Conservation (phyloP, 768 basidiomycete genomes). For the Gloeopeniophorella convolvens region DNA sequence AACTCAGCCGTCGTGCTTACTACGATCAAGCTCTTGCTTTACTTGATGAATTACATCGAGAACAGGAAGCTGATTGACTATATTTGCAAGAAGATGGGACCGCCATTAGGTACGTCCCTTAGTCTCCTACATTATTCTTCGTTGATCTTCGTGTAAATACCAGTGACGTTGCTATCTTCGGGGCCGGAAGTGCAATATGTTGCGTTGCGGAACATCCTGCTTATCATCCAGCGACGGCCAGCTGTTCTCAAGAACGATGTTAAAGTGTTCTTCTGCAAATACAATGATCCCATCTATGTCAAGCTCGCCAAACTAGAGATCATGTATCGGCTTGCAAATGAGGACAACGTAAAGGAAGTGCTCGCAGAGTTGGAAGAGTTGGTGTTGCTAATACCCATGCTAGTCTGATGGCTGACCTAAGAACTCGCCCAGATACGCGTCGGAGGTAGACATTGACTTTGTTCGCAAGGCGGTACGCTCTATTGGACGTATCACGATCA, state of each 20-base stretch:
- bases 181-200: constrained; percentile 99
- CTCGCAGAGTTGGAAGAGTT: constrained; percentile 94
- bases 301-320: constrained; percentile 98
- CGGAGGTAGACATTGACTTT: constrained; percentile 97
- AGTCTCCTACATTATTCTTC: neutral
- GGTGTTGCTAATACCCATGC: constrained; percentile 22
- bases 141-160: neutral
- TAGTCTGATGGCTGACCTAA: neutral
- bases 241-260: constrained; percentile 93
- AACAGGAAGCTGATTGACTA: constrained; percentile 77
- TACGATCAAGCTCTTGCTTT: constrained; percentile 92
- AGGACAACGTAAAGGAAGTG: constrained; percentile 89
- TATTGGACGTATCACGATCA: constrained; percentile 96
- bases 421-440: constrained; percentile 69
- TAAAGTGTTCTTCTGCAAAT: constrained; percentile 99
- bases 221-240: constrained; percentile 95
- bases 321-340: constrained; percentile 95
- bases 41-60: constrained; percentile 99
- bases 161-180: constrained; percentile 92
- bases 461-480: constrained; percentile 97
- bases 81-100: constrained; percentile 97
- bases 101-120: constrained; percentile 69
- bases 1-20: constrained; percentile 99
- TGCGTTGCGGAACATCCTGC: constrained; percentile 89
- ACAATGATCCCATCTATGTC: constrained; percentile 98